A percentile compares a stretch with the other conserved stretches of the same genome.
Conservation (phyloP, 2,329 filamentous ascomycete species). For the Talaromyces pinophilus region DNA sequence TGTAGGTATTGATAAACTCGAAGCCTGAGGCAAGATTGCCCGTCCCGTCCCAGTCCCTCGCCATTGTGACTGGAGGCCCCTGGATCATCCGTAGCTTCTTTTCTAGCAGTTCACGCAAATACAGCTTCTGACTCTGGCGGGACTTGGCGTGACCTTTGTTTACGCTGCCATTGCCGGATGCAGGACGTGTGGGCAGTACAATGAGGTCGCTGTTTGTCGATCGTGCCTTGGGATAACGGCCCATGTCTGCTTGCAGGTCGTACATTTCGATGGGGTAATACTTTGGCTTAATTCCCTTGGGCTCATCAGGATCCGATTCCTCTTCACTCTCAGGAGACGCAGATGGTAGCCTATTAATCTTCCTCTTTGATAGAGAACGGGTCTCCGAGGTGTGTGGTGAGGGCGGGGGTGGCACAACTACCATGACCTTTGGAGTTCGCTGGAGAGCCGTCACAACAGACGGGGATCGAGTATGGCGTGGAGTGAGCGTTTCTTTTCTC, state of each 20-base stretch:
- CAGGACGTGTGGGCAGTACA: background rate
- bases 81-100: slow-evolving; percentile 31
- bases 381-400: background rate
- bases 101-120: slow-evolving; percentile 27
- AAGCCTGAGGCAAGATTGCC: slow-evolving; percentile 36
- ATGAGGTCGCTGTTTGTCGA: background rate
- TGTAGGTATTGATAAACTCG: slow-evolving; percentile 43
- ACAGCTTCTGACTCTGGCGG: background rate
- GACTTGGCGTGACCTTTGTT: background rate
- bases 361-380: background rate
- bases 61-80: slow-evolving; percentile 35
- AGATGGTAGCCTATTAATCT: slow-evolving; percentile 10
- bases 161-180: background rate
- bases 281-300: slow-evolving; percentile 14
- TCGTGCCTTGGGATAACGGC: slow-evolving; percentile 20
- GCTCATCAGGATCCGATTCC: slow-evolving; percentile 15
- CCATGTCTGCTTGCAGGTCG: slow-evolving; percentile 10
- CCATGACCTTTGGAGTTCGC: slow-evolving; percentile 1
- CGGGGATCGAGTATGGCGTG: background rate
- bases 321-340: slow-evolving; percentile 11
- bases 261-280: slow-evolving; percentile 22
- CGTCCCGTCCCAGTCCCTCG: slow-evolving; percentile 19
- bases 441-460: background rate
- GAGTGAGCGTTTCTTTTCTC: background rate
- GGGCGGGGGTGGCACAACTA: background rate